These are phyloP conservation scores for Beta lomatogona DNA, from an alignment of 179 eudicot species.

Conservation along the genomic window DNA sequence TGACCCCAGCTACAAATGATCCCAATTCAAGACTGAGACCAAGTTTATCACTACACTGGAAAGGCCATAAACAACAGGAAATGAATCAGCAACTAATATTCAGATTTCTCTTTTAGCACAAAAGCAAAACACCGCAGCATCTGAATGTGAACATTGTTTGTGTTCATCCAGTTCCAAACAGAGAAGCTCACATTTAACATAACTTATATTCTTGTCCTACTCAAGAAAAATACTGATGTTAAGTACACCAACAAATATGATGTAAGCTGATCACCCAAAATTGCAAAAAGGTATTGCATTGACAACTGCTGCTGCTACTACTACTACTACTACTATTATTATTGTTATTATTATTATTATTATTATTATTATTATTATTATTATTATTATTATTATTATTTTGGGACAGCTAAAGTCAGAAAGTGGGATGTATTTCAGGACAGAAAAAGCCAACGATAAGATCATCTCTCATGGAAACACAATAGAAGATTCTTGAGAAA, in stretches of 20 bases:
- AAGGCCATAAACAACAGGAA: conserved; percentile 20
- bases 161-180: too few relatives aligned
- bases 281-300: not conserved
- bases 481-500: not conserved
- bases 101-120: too few relatives aligned
- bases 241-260: not conserved
- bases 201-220: too few relatives aligned
- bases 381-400: too few relatives aligned
- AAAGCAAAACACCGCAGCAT: not conserved
- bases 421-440: too few relatives aligned
- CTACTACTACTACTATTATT: not conserved
- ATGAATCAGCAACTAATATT: not conserved
- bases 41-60: conserved; percentile 97
- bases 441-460: not conserved
- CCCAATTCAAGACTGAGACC: conserved; percentile 98
- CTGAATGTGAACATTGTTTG: too few relatives aligned
- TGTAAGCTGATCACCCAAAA: not conserved
- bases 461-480: not conserved
- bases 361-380: not conserved
- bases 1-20: conserved; percentile 93
- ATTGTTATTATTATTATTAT: too few relatives aligned
- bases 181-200: too few relatives aligned
- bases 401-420: too few relatives aligned
- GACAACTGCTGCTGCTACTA: too few relatives aligned
- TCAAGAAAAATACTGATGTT: not conserved